These are phyloP conservation scores for Candida saitoana DNA, from an alignment of 805 yeast species.

Conservation along the genomic window DNA sequence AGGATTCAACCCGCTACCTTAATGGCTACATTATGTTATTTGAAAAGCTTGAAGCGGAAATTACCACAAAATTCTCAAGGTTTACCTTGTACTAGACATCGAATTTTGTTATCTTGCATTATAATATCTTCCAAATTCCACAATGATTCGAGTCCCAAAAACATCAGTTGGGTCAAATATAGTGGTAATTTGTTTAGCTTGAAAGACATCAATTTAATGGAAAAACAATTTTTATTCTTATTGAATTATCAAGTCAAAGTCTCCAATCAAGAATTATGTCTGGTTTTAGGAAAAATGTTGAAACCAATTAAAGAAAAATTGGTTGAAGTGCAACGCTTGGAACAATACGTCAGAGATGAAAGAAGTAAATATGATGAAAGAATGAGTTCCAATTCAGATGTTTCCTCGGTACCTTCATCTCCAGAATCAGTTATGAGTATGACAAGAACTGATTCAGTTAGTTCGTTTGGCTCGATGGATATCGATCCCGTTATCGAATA, in stretches of 20 bases:
- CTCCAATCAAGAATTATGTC: slow-evolving; percentile 39
- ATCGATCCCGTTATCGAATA: slow-evolving; percentile 34
- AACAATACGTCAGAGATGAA: slow-evolving; percentile 3
- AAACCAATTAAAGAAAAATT: slow-evolving; percentile 47
- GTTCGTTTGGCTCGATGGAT: slow-evolving; percentile 16
- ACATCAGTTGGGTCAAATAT: slow-evolving; percentile 74
- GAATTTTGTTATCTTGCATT: slow-evolving; percentile 70
- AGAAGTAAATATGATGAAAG: background rate
- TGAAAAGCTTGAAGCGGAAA: slow-evolving; percentile 55
- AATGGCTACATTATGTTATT: slow-evolving; percentile 66
- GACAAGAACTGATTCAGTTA: slow-evolving; percentile 15
- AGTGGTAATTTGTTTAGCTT: slow-evolving; percentile 68
- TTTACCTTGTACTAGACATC: slow-evolving; percentile 73
- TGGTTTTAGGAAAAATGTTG: slow-evolving; percentile 42
- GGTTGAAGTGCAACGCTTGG: slow-evolving; percentile 12
- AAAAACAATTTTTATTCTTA: slow-evolving; percentile 64
- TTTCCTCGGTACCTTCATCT: slow-evolving; percentile 13
- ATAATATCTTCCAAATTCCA: slow-evolving; percentile 70
- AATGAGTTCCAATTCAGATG: slow-evolving; percentile 7
- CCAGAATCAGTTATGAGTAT: slow-evolving; percentile 12
- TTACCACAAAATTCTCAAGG: slow-evolving; percentile 73
- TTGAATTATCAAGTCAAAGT: slow-evolving; percentile 67
- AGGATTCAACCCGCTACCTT: slow-evolving; percentile 79
- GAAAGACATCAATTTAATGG: slow-evolving; percentile 76
- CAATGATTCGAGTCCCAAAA: slow-evolving; percentile 76